These are phyloP conservation scores for Asterophora parasitica DNA, from an alignment of 768 basidiomycete species.

Conservation along the genomic window DNA sequence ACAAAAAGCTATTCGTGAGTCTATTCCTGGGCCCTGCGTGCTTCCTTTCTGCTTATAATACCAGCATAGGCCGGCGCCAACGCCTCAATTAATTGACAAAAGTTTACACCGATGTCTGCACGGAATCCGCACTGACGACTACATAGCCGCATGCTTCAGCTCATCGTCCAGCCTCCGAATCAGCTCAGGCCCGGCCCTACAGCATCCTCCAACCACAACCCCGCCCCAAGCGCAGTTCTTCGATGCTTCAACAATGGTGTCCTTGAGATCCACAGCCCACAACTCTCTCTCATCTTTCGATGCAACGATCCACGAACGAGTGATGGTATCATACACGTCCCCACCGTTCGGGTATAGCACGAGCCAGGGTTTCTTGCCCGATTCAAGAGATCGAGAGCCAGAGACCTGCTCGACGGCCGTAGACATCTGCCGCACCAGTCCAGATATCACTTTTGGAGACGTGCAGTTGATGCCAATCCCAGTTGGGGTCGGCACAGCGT, in stretches of 20 bases:
- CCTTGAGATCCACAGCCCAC: conserved; percentile 34
- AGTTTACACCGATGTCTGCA: too few relatives aligned
- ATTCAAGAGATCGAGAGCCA: background rate
- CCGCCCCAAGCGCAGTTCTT: conserved; percentile 36
- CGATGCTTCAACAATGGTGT: conserved; percentile 19
- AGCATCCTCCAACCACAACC: conserved; percentile 66
- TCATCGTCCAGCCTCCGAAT: conserved; percentile 25
- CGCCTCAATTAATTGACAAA: too few relatives aligned
- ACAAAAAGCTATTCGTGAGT: too few relatives aligned
- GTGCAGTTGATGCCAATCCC: conserved; percentile 80
- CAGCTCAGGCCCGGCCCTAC: conserved; percentile 52
- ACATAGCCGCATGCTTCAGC: background rate
- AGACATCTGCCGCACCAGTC: conserved; percentile 35
- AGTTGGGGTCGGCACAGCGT: conserved; percentile 30
- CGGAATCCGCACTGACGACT: background rate
- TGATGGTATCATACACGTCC: conserved; percentile 44
- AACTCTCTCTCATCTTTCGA: conserved; percentile 14
- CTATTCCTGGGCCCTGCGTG: too few relatives aligned
- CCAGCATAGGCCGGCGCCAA: too few relatives aligned
- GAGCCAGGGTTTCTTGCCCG: conserved; percentile 38
- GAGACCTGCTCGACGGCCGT: conserved; percentile 13
- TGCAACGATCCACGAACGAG: conserved; percentile 37
- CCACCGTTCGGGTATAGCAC: conserved; percentile 74
- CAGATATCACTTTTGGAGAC: conserved; percentile 35
- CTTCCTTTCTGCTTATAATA: too few relatives aligned